Percentiles rank a stretch among this genome's conserved stretches.
phyloP scores from a whole-genome alignment of 2,329 filamentous ascomycete species.

The Fusarium floridanum region DNA sequence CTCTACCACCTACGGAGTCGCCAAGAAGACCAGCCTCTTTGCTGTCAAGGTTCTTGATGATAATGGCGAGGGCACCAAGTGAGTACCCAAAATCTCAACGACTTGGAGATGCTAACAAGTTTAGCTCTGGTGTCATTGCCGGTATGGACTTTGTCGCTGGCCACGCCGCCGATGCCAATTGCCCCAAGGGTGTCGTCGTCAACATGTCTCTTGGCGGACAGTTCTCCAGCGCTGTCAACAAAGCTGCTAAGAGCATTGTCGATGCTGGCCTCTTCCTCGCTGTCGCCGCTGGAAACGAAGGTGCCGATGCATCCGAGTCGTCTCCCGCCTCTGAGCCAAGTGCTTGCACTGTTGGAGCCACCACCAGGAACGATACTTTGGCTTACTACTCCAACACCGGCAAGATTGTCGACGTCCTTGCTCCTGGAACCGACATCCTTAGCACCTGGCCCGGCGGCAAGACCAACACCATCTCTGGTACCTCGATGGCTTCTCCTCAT shows the following conservation, averaged over 20 bases:
- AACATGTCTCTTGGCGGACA: constrained; percentile 70
- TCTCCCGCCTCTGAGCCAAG: constrained; percentile 63
- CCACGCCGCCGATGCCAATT: constrained; percentile 54
- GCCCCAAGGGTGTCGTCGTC: constrained; percentile 62
- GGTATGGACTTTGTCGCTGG: constrained; percentile 59
- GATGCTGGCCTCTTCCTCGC: constrained; percentile 64
- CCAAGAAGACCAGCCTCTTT: constrained; percentile 58
- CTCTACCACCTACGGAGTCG: constrained; percentile 53
- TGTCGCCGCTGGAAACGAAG: constrained; percentile 68
- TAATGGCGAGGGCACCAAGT: constrained; percentile 47
- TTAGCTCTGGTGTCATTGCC: constrained; percentile 58
- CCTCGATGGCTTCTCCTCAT: constrained; percentile 60
- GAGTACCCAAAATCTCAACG: neutral
- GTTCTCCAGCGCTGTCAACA: constrained; percentile 62
- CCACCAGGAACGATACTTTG: constrained; percentile 53
- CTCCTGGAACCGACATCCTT: constrained; percentile 61
- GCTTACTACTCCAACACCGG: constrained; percentile 68
- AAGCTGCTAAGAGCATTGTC: constrained; percentile 61
- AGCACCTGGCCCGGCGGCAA: constrained; percentile 62
- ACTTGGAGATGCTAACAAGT: neutral
- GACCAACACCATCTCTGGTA: constrained; percentile 58
- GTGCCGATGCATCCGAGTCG: constrained; percentile 56
- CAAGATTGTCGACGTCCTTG: constrained; percentile 62
- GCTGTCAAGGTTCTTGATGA: constrained; percentile 62
- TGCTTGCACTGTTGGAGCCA: constrained; percentile 68